Conservation (phyloP, 2,329 filamentous ascomycete genomes). For the Neonectria magnoliae region DNA sequence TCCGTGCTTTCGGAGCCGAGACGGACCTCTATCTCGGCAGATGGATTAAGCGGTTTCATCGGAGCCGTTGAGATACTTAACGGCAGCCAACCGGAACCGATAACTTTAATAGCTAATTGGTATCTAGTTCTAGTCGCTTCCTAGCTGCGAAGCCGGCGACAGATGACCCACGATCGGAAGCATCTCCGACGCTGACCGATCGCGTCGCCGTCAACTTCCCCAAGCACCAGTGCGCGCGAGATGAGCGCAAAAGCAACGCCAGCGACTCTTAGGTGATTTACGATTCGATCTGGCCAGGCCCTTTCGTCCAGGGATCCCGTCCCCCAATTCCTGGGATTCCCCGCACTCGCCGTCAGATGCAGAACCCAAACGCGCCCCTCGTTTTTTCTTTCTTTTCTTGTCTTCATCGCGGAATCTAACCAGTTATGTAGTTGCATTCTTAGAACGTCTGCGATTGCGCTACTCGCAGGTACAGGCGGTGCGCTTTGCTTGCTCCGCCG, state of each 20-base stretch:
- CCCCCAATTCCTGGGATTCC: not conserved
- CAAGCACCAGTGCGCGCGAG: not conserved
- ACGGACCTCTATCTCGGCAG: not conserved
- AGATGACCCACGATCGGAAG: too few species aligned
- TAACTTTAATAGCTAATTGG: too few species aligned
- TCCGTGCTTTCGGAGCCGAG: not conserved
- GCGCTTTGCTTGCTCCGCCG: not conserved
- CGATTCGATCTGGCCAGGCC: not conserved
- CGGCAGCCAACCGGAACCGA: not conserved
- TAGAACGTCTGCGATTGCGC: not conserved
- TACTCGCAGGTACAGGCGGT: not conserved
- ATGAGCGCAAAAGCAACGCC: not conserved
- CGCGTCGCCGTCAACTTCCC: not conserved
- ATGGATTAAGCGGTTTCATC: too few species aligned
- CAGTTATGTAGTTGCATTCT: too few species aligned
- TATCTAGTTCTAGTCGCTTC: not conserved
- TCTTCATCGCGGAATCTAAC: not conserved
- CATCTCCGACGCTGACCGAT: not conserved
- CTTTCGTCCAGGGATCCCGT: not conserved
- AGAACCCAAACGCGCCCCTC: not conserved
- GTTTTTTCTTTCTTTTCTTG: not conserved
- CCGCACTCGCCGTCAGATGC: not conserved
- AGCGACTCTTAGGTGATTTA: not conserved
- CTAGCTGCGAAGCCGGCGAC: not conserved
- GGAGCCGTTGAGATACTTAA: not conserved